phyloP scores from a whole-genome alignment of 306 rosid genomes.

The Pyrus betulifolia region DNA sequence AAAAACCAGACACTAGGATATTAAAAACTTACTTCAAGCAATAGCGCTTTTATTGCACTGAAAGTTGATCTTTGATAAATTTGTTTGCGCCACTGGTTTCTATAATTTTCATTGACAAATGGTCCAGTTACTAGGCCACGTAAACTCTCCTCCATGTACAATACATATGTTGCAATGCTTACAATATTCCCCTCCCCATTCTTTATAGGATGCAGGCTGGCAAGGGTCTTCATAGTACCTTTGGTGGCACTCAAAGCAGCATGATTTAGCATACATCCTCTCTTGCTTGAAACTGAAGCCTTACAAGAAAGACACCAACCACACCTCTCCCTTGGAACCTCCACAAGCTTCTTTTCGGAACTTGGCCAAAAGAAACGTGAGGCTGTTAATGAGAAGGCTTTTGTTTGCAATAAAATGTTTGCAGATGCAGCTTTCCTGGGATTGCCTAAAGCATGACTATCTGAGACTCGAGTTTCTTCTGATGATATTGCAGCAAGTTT shows the following conservation, averaged over 20 bases:
- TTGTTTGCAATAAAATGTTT: slow-evolving; percentile 60
- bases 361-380: slow-evolving; percentile 97
- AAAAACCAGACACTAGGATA: slow-evolving; percentile 5
- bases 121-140: slow-evolving; percentile 76
- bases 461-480: slow-evolving; percentile 63
- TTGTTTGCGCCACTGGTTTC: slow-evolving; percentile 63
- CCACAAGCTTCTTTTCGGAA: slow-evolving; percentile 84
- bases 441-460: slow-evolving; percentile 47
- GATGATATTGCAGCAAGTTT: slow-evolving; percentile 59
- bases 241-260: slow-evolving; percentile 78
- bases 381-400: slow-evolving; percentile 73
- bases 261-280: slow-evolving; percentile 97
- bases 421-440: slow-evolving; percentile 47
- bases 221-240: slow-evolving; percentile 68
- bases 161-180: slow-evolving; percentile 68
- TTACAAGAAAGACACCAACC: slow-evolving; percentile 98
- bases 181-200: slow-evolving; percentile 71
- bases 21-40: slow-evolving; percentile 66
- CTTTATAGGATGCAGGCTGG: slow-evolving; percentile 53
- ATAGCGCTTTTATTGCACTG: slow-evolving; percentile 47
- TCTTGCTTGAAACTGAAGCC: slow-evolving; percentile 72
- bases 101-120: slow-evolving; percentile 48
- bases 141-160: slow-evolving; percentile 75
- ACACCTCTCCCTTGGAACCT: slow-evolving; percentile 99
- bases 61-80: slow-evolving; percentile 59